These are phyloP conservation scores for Trametes sp. DNA, from an alignment of 1,284 basidiomycete species.

Conservation along the genomic window DNA sequence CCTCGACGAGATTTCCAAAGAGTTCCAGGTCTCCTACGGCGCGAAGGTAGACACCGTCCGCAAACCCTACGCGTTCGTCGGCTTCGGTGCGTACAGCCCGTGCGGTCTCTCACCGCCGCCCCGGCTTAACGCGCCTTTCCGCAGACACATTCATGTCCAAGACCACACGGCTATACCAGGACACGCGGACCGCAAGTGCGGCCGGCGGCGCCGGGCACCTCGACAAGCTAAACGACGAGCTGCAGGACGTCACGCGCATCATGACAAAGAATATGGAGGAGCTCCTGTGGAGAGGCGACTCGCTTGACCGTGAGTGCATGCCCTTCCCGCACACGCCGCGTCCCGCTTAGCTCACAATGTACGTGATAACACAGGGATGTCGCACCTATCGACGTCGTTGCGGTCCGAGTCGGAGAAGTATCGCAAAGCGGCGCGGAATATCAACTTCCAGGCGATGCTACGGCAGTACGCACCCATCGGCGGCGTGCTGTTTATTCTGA, in stretches of 20 bases:
- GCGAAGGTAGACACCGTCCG: constrained; percentile 85
- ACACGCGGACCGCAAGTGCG: constrained; percentile 87
- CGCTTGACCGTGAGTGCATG: constrained; percentile 84
- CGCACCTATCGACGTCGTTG: constrained; percentile 95
- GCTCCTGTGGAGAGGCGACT: constrained; percentile 96
- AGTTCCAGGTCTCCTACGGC: constrained; percentile 93
- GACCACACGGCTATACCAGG: constrained; percentile 93
- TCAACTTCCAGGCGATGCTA: constrained; percentile 93
- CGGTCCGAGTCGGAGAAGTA: constrained; percentile 98
- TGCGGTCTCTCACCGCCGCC: neutral
- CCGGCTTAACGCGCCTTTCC: constrained; percentile 41
- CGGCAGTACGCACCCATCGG: constrained; percentile 95
- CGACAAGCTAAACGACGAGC: constrained; percentile 92
- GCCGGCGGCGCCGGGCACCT: constrained; percentile 71
- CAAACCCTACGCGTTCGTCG: constrained; percentile 95
- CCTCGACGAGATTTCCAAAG: constrained; percentile 96
- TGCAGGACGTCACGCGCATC: constrained; percentile 97
- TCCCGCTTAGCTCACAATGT: neutral
- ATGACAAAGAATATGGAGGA: constrained; percentile 99
- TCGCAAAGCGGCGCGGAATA: constrained; percentile 93
- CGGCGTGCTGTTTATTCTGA: constrained; percentile 79
- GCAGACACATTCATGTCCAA: constrained; percentile 97
- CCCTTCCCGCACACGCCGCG: constrained; percentile 3
- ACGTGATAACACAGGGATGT: constrained; percentile 77
- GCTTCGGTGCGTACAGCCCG: constrained; percentile 75